Conservation (phyloP, 495 filamentous ascomycete species). For the Xylaria longipes region DNA sequence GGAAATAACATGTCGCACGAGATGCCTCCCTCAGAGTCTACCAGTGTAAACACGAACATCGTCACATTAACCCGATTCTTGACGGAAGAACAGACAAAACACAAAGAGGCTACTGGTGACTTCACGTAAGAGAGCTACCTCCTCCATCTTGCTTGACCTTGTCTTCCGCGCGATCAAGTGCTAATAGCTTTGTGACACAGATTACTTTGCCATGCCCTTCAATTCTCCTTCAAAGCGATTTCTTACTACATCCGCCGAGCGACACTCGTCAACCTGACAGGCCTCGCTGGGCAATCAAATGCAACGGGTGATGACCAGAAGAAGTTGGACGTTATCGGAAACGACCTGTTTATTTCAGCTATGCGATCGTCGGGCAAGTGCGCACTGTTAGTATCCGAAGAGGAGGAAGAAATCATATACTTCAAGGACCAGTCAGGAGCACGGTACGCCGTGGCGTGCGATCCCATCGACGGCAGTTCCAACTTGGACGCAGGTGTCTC, state of each 20-base stretch:
- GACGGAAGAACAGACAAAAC: slow-evolving; percentile 92
- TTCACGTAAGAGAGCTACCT: slow-evolving; percentile 78
- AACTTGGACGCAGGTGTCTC: slow-evolving; percentile 98
- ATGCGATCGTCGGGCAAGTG: slow-evolving; percentile 93
- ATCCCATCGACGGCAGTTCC: slow-evolving; percentile 96
- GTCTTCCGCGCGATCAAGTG: background rate
- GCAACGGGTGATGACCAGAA: slow-evolving; percentile 97
- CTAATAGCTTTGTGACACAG: slow-evolving; percentile 49
- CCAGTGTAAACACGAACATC: slow-evolving; percentile 94
- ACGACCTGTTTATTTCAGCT: slow-evolving; percentile 93
- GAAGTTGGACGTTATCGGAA: slow-evolving; percentile 98
- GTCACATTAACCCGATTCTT: slow-evolving; percentile 94
- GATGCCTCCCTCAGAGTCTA: slow-evolving; percentile 53
- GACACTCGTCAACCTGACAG: slow-evolving; percentile 94
- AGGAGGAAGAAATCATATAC: slow-evolving; percentile 89
- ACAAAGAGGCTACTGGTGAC: slow-evolving; percentile 94
- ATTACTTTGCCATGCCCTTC: slow-evolving; percentile 93
- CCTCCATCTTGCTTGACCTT: background rate
- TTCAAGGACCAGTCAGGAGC: slow-evolving; percentile 82
- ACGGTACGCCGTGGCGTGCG: slow-evolving; percentile 94
- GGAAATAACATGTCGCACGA: slow-evolving; percentile 33
- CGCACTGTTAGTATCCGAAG: slow-evolving; percentile 90
- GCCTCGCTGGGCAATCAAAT: slow-evolving; percentile 93
- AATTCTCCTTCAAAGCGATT: slow-evolving; percentile 99
- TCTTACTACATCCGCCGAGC: slow-evolving; percentile 99